Conservation (phyloP, 1,139 yeast genomes). For the Magnusiomyces tetraspermus region DNA sequence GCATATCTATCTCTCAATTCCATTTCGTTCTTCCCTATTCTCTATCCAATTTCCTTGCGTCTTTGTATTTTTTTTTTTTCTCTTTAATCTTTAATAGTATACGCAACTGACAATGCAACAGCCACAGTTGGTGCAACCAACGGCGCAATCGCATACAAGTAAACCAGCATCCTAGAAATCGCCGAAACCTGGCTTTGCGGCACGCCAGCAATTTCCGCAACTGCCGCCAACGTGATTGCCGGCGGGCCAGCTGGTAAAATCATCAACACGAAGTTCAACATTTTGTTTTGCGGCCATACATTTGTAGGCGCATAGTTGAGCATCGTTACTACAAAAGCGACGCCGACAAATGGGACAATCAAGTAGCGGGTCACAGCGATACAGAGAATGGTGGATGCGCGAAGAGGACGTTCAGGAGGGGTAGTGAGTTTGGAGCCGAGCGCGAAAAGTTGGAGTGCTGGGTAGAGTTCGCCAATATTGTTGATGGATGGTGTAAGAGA, state of each 20-base stretch:
- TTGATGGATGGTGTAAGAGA: slow-evolving; percentile 19
- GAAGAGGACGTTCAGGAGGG: slow-evolving; percentile 16
- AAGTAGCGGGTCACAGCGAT: slow-evolving; percentile 15
- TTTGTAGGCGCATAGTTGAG: slow-evolving; percentile 9
- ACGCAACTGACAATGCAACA: slow-evolving; percentile 16
- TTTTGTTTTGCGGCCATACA: slow-evolving; percentile 18
- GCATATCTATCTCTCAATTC: too few relatives aligned
- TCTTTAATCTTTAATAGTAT: slow-evolving; percentile 3
- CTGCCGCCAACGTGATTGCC: slow-evolving; percentile 22
- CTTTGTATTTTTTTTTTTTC: too few relatives aligned
- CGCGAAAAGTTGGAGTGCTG: slow-evolving; percentile 21
- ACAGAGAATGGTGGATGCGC: slow-evolving; percentile 13
- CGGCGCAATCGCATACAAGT: slow-evolving; percentile 18
- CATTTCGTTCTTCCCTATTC: too few relatives aligned
- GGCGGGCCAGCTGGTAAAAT: slow-evolving; percentile 21
- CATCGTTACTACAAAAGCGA: slow-evolving; percentile 15
- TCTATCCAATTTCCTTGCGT: too few relatives aligned
- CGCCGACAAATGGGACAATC: slow-evolving; percentile 15
- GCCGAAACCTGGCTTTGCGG: slow-evolving; percentile 16
- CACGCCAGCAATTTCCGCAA: slow-evolving; percentile 21
- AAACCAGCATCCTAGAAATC: slow-evolving; percentile 18
- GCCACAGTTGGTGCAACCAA: slow-evolving; percentile 20
- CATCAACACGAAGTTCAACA: slow-evolving; percentile 20
- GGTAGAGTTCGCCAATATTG: slow-evolving; percentile 19
- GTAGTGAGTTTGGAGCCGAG: slow-evolving; percentile 19